These are phyloP conservation scores for Omphalea diandra DNA, from an alignment of 441 rosid genomes.

Conservation along the genomic window DNA sequence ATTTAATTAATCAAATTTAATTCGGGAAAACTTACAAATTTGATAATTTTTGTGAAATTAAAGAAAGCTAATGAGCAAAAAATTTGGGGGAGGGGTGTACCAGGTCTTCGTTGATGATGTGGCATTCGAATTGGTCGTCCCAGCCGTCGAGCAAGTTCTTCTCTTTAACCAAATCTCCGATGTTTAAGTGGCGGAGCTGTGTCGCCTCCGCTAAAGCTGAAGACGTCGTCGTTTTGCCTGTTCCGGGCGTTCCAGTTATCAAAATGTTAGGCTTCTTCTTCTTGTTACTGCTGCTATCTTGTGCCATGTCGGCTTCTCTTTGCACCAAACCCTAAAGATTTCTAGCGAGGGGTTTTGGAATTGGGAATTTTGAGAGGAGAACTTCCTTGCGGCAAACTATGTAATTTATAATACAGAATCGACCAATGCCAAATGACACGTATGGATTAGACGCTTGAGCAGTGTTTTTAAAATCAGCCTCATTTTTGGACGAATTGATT, in stretches of 20 bases:
- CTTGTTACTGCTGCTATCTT: constrained; percentile 27
- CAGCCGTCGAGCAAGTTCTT: constrained; percentile 85
- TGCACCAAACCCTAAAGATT: not conserved
- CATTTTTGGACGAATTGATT: no score
- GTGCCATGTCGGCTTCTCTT: constrained; percentile 33
- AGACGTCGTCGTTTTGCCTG: constrained; percentile 84
- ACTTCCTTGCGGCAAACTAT: no score
- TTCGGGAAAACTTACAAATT: no score
- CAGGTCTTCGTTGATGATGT: constrained; percentile 80
- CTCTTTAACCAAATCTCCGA: constrained; percentile 84
- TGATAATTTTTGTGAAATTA: no score
- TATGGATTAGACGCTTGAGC: no score
- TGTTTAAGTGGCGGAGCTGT: constrained; percentile 60
- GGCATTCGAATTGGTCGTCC: constrained; percentile 72
- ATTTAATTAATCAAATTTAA: no score
- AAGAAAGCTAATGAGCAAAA: no score
- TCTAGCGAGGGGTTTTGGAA: no score
- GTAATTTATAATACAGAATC: no score
- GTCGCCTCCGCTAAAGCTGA: constrained; percentile 70
- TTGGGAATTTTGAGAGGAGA: not conserved
- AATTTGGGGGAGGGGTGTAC: constrained; percentile 38
- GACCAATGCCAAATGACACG: no score
- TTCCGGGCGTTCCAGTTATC: constrained; percentile 95
- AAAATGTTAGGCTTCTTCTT: constrained; percentile 65
- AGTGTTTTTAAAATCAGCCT: no score